Evolutionary conservation across 2,329 filamentous ascomycete species (phyloP).

Genomic region (Penicillium paneum): DNA sequence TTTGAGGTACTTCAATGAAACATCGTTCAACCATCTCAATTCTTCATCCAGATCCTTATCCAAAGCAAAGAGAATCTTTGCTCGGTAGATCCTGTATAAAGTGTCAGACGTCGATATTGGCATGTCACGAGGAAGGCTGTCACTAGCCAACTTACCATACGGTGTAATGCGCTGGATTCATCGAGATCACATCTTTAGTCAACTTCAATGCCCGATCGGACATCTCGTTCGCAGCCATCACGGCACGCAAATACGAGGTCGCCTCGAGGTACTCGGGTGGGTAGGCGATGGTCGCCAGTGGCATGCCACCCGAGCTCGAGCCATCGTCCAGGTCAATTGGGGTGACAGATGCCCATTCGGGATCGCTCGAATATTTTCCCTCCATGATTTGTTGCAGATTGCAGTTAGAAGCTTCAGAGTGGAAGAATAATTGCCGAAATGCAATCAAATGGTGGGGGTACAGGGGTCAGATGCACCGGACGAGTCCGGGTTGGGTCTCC

Average conservation of each 20-base stretch:
- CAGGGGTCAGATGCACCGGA: conserved; percentile 1
- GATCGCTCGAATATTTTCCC: conserved; percentile 59
- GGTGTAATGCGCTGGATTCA: conserved; percentile 97
- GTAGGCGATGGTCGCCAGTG: conserved; percentile 91
- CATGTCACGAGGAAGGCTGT: neutral
- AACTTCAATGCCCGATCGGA: conserved; percentile 73
- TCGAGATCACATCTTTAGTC: conserved; percentile 82
- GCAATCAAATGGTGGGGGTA: conserved; percentile 4
- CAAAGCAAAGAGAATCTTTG: conserved; percentile 69
- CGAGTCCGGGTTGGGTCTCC: neutral
- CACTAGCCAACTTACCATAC: conserved; percentile 66
- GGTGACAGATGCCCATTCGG: conserved; percentile 77
- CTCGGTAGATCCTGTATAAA: conserved; percentile 69
- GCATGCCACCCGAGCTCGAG: conserved; percentile 50
- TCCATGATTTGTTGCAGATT: conserved; percentile 22
- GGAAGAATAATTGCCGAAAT: neutral
- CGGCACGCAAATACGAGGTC: conserved; percentile 86
- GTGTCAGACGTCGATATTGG: conserved; percentile 11
- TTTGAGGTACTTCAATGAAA: conserved; percentile 81
- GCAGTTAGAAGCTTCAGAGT: neutral
- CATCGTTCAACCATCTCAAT: conserved; percentile 78
- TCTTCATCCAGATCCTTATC: conserved; percentile 66
- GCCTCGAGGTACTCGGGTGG: conserved; percentile 85
- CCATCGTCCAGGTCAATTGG: conserved; percentile 84
- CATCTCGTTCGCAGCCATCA: conserved; percentile 86